Base-by-base conservation (phyloP, 257 asterid species). In the Solanum piurae region DNA sequence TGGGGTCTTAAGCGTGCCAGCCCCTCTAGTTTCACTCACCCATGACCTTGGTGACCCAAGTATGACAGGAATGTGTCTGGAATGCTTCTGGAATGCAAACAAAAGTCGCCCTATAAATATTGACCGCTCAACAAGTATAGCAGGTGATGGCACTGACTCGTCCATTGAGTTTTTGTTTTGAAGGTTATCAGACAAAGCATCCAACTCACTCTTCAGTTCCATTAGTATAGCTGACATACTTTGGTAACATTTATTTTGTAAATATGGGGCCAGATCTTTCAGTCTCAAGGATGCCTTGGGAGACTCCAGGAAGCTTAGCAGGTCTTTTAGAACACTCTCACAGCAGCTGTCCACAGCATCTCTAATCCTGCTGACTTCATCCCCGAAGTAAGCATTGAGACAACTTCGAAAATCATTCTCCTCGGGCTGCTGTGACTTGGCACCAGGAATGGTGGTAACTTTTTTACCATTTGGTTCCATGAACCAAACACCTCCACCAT, bases 1-100 rank as follows among this genome's bases (percentile, higher is more conserved):
- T 37, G 91, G 89, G 38, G 94, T 90, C 88, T 86, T 91, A 49
- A 90, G 85, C 74, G 92, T 84, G 77, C 89, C 90, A 66, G 90
- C 87, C 71, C 89, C 86, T 87, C 86, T 13, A 89, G 91, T 90
- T 88, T 94, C 98, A 86, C 85, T 89, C 88, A 92, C 88, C 99
- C 99, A 97, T 88, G 94, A 94, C 92, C 99, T 94, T 58, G 98
- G 99, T 87, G 98, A 96, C 88, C 99, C 99, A 86, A 97, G 98
- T 88, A 97, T 88, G 55, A 95, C 90, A n/a, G 98, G 96, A 55
- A 97, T 92, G 92, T 96, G 99, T 90, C 90, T 93, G 58, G 98
- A 95, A 90, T 97, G 97, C 95, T 95, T 97, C 88, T 94, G 99
- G 92, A 97, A 94, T 49, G 99, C 98, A 93, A 95, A 97, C 87